Base-by-base conservation (phyloP, 1,284 basidiomycete genomes). In the Leccinum solheimii region DNA sequence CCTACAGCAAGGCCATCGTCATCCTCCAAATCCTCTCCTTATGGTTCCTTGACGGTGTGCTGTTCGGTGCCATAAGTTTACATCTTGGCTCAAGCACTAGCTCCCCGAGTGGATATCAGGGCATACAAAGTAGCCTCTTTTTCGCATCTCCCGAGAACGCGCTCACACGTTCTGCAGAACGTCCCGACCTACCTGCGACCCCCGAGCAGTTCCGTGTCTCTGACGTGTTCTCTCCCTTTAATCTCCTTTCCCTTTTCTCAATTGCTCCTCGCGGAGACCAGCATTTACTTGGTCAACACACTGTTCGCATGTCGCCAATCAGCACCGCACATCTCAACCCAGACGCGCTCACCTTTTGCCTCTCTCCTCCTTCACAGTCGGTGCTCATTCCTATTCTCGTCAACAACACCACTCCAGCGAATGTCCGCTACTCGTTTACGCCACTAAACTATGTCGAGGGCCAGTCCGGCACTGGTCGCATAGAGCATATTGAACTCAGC, bases 301-400 rank as follows among this genome's bases (percentile, higher is more conserved):
- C 93, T 2, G 88, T 96, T 57, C 89, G 90, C 67, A 91, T 95
- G 82, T 93, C 93, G 3, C 94, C 94, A 19, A 92, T 93, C 64
- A 90, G 91, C 71, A 95, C 94, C 1, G 94, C 92, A 14, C 86
- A 88, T 51, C 78, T 96, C 19, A 93, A 94, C 65, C 91, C 92
- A 5, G 80, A 86, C 59, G 78, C 75, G 21, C 77, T 84, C 57
- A 85, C 86, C 14, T 92, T 88, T 75, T 96, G 94, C 68, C 77
- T 95, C 16, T 79, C 86, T 1, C 74, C 84, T 3, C 78, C 85
- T 5, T 78, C 79, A 9, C 80, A 82, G 55, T 78, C 79, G 48
- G 82, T 90, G 52, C 80, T 92, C 55, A 77, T 96, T 53, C 93
- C 94, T 2, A 77, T 96, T 34, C 79, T 97, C 30, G 85, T 98